These are phyloP conservation scores for Leishmania lainsoni DNA, from an alignment of 208 protist genomes.

Conservation along the genomic window DNA sequence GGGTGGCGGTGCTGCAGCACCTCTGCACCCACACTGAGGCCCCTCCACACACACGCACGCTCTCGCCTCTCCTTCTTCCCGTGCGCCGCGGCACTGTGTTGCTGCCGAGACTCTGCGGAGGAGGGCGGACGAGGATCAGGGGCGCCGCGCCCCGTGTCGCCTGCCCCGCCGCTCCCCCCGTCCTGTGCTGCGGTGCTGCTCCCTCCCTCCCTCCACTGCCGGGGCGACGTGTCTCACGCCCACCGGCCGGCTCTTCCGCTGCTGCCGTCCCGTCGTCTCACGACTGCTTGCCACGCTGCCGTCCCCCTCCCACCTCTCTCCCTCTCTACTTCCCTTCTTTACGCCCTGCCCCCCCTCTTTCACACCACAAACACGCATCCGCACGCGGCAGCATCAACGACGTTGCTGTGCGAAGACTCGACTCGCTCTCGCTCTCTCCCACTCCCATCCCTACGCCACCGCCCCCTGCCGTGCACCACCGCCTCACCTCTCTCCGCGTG, in stretches of 20 bases:
- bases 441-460: no score
- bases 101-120: not conserved
- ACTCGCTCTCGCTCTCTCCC: not conserved
- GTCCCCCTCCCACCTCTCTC: not conserved
- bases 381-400: no score
- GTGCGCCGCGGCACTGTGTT: not conserved
- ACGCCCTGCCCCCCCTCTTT: not conserved
- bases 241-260: no score
- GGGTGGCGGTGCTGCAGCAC: not conserved
- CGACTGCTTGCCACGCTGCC: no score
- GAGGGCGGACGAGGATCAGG: no score
- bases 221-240: not conserved
- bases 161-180: no score
- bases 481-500: not conserved
- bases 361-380: no score
- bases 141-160: no score
- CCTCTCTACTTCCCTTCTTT: not conserved
- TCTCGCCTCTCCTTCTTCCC: not conserved
- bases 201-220: not conserved
- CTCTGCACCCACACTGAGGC: not conserved
- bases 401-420: not conserved
- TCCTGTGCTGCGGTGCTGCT: not conserved
- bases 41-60: not conserved
- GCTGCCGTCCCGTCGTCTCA: no score
- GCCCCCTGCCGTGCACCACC: not conserved